Evolutionary conservation across 768 basidiomycete genomes (phyloP).

Genomic region (Psilocybe tampanensis): DNA sequence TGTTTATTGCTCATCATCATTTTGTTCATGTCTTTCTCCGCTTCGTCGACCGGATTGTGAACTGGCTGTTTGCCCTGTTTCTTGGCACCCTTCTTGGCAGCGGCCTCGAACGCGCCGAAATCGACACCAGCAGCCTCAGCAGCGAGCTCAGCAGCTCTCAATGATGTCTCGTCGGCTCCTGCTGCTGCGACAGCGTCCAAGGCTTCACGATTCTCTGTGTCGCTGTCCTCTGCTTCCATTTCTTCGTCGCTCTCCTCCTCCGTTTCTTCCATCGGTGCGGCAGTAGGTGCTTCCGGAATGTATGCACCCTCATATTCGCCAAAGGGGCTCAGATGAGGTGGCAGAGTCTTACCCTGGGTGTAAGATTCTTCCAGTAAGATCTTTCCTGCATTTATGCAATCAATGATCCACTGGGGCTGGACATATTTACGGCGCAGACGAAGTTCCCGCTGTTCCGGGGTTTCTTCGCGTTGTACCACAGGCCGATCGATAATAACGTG

Average conservation of each 20-base stretch:
- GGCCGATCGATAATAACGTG: constrained; percentile 97
- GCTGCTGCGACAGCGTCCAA: constrained; percentile 19
- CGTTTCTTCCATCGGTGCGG: constrained; percentile 25
- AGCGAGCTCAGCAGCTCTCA: constrained; percentile 87
- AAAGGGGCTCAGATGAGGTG: constrained; percentile 96
- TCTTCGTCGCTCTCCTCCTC: constrained; percentile 29
- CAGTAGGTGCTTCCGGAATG: constrained; percentile 51
- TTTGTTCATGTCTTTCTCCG: constrained; percentile 90
- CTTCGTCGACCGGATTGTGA: constrained; percentile 35
- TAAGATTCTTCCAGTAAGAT: constrained; percentile 87
- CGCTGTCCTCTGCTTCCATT: constrained; percentile 14
- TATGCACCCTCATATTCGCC: constrained; percentile 81
- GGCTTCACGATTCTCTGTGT: constrained; percentile 16
- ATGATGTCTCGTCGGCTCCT: constrained; percentile 54
- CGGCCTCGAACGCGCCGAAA: constrained; percentile 76
- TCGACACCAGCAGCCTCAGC: constrained; percentile 90
- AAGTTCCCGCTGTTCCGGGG: constrained; percentile 59
- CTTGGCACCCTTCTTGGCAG: constrained; percentile 63
- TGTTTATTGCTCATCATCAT: constrained; percentile 98
- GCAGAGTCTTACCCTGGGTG: constrained; percentile 80
- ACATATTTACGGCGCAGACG: constrained; percentile 79
- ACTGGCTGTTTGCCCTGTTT: constrained; percentile 31
- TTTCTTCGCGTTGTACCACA: constrained; percentile 50
- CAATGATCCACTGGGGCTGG: constrained; percentile 98
- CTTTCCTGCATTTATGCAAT: constrained; percentile 88